These are phyloP conservation scores for Epichloe gansuensis DNA, from an alignment of 2,329 filamentous ascomycete genomes.

Conservation along the genomic window DNA sequence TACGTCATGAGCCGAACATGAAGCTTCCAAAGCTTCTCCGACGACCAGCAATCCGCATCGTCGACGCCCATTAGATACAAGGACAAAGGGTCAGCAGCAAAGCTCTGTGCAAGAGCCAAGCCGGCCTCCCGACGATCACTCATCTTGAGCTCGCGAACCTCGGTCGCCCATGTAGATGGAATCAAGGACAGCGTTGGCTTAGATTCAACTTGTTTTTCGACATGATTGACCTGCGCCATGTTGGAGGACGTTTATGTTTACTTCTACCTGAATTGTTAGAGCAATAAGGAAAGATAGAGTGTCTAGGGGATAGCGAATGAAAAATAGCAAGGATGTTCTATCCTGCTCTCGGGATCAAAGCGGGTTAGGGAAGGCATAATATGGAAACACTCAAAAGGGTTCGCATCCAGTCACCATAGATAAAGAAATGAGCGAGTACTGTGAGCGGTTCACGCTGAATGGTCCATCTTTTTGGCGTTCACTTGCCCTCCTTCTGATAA, in stretches of 20 bases:
- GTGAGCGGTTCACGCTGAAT: background rate
- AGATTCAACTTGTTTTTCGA: constrained; percentile 1
- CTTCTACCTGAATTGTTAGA: constrained; percentile 6
- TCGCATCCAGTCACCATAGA: constrained; percentile 4
- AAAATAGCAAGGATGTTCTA: background rate
- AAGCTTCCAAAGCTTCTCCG: constrained; percentile 60
- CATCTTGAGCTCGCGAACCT: constrained; percentile 49
- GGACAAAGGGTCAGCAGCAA: constrained; percentile 60
- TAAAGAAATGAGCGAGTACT: background rate
- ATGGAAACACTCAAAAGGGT: constrained; percentile 3
- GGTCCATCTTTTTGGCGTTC: constrained; percentile 3
- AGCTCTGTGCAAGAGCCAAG: constrained; percentile 61
- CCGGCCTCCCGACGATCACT: constrained; percentile 60
- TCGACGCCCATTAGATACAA: constrained; percentile 63
- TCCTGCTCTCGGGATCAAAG: constrained; percentile 5
- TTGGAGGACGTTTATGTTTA: constrained; percentile 7
- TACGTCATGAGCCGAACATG: constrained; percentile 69
- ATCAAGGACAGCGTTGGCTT: constrained; percentile 30
- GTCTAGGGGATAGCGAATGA: background rate
- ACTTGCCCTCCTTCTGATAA: background rate
- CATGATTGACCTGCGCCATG: constrained; percentile 5
- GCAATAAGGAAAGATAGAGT: background rate
- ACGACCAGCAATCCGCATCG: constrained; percentile 48
- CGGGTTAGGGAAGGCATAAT: background rate
- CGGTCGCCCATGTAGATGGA: constrained; percentile 38